Evolutionary conservation across 305 asterid species (phyloP), one percentile per base, ranked within the genome.

Genomic region (Fraxinus paxiana): DNA sequence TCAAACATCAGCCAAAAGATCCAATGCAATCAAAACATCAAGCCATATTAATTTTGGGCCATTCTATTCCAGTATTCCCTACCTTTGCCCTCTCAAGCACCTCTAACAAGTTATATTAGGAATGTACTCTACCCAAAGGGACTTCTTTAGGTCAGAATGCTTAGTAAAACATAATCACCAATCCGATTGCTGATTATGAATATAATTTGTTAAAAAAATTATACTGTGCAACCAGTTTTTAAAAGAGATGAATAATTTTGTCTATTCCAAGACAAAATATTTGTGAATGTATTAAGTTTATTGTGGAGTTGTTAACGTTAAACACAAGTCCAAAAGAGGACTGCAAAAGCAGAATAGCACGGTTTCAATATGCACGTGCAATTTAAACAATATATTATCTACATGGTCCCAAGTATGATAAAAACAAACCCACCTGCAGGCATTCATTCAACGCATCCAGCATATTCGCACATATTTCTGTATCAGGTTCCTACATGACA

Each of bases 391-490:
- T 22, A 54, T 7, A 31, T 18, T 33, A 67, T 20, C 74, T 65
- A 46, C 78, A 78, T 12, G 34, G 37, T 54, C 46, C 63, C 31
- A 30, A 65, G 61, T 67, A 63, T 22, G 51, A 24, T 12, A 46
- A 5, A 31, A 37, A 3, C 46, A 75, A 75, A 86, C 92, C 70
- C 81, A 92, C 98, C 98, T 94, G 94, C 71, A 94, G 79, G 84
- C 98, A 92, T 85, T 94, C 98, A 77, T 91, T 94, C 85, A 94
- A 69, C 18, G 97, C 92, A 79, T 92, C 98, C 91, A 94, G 81
- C 97, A 94, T 94, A 79, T 82, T 90, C 80, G 92, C 97, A 85
- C 93, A 89, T 76, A 92, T 94, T 84, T 94, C 98, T 30, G 94
- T 92, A 85, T 94, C 98, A 22, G 98, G 98, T 73, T 94, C 98